These are phyloP conservation scores for Monilinia aucupariae DNA, from an alignment of 2,329 filamentous ascomycete species.

Conservation along the genomic window DNA sequence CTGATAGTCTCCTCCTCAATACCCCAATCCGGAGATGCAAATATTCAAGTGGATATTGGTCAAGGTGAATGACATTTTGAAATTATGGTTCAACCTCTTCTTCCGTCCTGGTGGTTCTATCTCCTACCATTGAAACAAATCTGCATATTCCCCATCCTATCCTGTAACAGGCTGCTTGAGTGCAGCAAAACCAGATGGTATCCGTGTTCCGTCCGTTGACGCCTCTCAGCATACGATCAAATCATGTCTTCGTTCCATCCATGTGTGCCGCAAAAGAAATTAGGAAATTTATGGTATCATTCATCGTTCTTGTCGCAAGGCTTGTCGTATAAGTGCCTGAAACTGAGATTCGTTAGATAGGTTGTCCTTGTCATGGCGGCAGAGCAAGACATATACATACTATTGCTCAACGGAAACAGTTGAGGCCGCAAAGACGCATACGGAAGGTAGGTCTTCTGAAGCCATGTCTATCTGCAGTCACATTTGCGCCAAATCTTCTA, in stretches of 20 bases:
- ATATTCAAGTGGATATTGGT: background rate
- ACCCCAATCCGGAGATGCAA: background rate
- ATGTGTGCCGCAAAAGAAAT: background rate
- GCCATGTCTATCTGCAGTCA: constrained; percentile 10
- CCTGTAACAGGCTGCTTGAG: background rate
- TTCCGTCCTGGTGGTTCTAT: too few relatives aligned
- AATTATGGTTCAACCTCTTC: background rate
- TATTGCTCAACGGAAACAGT: constrained; percentile 6
- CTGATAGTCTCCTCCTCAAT: background rate
- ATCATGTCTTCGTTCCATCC: background rate
- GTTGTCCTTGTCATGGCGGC: background rate
- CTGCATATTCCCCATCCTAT: background rate
- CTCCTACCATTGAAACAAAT: background rate
- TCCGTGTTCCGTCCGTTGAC: background rate
- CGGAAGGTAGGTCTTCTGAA: constrained; percentile 5
- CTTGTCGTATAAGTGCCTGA: background rate
- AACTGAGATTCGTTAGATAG: background rate
- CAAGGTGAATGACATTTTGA: background rate
- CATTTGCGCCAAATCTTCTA: constrained; percentile 9
- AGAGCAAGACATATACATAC: background rate
- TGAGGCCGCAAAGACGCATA: constrained; percentile 11
- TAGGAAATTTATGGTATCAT: background rate
- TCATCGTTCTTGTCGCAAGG: background rate
- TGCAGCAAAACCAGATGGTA: constrained; percentile 1
- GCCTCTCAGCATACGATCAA: background rate